phyloP scores from a whole-genome alignment of 164 flowering plant genomes.

The Echeveria elegans region DNA sequence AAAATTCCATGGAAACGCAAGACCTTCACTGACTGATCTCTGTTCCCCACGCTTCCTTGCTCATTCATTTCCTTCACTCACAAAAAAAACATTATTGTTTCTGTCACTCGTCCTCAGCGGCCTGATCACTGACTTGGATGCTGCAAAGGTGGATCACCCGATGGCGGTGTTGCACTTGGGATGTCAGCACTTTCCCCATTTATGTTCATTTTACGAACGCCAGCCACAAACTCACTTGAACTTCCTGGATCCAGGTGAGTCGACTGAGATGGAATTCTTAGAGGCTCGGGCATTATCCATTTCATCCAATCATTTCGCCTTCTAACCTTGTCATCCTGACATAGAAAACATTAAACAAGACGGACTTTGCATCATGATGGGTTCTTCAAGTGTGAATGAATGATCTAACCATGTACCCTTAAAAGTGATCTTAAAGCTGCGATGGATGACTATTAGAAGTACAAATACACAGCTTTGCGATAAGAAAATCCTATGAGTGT shows the following conservation, averaged over 20 bases:
- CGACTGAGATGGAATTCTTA: slow-evolving; percentile 15
- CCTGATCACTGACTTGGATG: background rate
- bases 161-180: background rate
- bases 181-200: background rate
- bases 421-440: background rate
- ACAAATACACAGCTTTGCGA: too few species aligned
- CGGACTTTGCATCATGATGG: background rate
- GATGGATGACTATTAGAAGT: too few species aligned
- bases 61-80: background rate
- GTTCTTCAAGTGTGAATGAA: background rate
- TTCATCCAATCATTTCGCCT: slow-evolving; percentile 38
- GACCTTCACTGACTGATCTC: background rate
- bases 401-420: background rate
- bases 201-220: background rate
- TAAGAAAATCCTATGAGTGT: background rate
- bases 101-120: background rate
- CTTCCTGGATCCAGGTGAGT: slow-evolving; percentile 12
- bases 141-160: background rate
- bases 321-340: slow-evolving; percentile 51
- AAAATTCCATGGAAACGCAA: background rate
- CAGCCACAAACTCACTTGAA: slow-evolving; percentile 13
- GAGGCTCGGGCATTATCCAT: slow-evolving; percentile 39
- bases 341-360: background rate
- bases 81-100: background rate
- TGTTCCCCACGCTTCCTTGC: background rate